Evolutionary conservation across 805 yeast genomes (phyloP).

Genomic region (Saturnispora gosingensis): DNA sequence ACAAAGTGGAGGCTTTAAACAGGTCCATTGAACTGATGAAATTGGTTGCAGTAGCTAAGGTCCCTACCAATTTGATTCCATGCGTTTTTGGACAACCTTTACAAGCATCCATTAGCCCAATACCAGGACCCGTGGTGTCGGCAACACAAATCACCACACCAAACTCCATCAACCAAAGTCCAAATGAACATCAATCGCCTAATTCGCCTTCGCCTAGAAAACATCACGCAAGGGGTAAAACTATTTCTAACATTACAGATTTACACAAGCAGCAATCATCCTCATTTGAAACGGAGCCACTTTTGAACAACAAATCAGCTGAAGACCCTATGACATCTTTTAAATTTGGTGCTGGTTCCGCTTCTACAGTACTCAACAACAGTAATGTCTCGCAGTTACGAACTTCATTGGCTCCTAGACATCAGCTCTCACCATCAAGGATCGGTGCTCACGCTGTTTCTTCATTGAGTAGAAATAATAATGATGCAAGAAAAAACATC

Average conservation of each 20-base stretch:
- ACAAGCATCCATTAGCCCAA: constrained; percentile 8
- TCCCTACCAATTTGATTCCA: constrained; percentile 61
- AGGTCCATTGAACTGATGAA: constrained; percentile 54
- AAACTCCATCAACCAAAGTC: constrained; percentile 3
- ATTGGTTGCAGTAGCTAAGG: constrained; percentile 47
- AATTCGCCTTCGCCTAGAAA: constrained; percentile 9
- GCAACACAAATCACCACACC: constrained; percentile 4
- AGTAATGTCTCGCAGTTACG: constrained; percentile 7
- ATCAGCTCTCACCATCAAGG: constrained; percentile 56
- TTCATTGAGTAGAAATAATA: constrained; percentile 25
- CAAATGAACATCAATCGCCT: constrained; percentile 6
- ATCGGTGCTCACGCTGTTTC: constrained; percentile 70
- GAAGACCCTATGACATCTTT: constrained; percentile 21
- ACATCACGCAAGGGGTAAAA: constrained; percentile 10
- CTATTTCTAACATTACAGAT: constrained; percentile 11
- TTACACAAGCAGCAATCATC: neutral
- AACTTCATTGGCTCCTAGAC: constrained; percentile 17
- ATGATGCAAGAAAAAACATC: constrained; percentile 18
- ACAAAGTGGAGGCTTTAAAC: constrained; percentile 52
- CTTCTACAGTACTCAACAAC: constrained; percentile 4
- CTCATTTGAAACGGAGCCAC: neutral
- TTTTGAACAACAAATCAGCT: neutral
- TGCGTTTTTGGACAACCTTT: constrained; percentile 33
- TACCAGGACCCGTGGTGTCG: constrained; percentile 2
- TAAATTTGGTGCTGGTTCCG: constrained; percentile 24